A percentile compares a stretch with the other conserved stretches of the same genome.
phyloP scores from a whole-genome alignment of 257 asterid genomes.

The Nicotiana undulata region DNA sequence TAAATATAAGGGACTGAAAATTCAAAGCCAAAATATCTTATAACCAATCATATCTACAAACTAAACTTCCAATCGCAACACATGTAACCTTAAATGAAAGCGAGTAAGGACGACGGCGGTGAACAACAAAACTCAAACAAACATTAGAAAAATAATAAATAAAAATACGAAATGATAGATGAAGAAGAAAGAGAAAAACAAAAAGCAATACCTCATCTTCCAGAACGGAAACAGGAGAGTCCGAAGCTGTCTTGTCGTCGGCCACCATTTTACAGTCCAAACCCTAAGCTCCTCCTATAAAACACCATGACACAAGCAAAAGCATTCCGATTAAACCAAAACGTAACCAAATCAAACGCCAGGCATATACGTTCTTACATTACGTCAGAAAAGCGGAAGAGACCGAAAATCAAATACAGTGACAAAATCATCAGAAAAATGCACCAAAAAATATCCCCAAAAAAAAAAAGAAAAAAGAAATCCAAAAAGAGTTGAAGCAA shows the following conservation, averaged over 20 bases:
- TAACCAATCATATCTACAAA: not conserved
- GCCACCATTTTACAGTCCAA: slow-evolving; percentile 33
- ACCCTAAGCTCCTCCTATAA: slow-evolving; percentile 20
- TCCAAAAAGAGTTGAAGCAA: not conserved
- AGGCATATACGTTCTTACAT: not conserved
- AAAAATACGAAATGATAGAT: not conserved
- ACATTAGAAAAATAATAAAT: not conserved
- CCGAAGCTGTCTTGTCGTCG: slow-evolving; percentile 41
- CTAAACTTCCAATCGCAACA: not conserved
- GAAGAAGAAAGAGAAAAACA: not conserved
- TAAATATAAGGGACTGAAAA: not conserved
- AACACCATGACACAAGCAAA: not conserved
- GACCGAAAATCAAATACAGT: not conserved
- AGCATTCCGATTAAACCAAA: not conserved
- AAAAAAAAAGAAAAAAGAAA: not conserved
- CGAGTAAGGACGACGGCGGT: not conserved
- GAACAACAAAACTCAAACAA: not conserved
- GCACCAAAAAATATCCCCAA: not conserved
- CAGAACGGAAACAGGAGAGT: slow-evolving; percentile 97
- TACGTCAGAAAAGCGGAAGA: not conserved
- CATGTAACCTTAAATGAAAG: not conserved
- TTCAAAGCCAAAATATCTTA: not conserved
- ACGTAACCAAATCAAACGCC: not conserved
- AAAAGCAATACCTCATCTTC: slow-evolving; percentile 60
- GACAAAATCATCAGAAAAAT: not conserved